These are phyloP conservation scores for Fonsecaea multimorphosa DNA, from an alignment of 2,329 filamentous ascomycete genomes.

Conservation along the genomic window DNA sequence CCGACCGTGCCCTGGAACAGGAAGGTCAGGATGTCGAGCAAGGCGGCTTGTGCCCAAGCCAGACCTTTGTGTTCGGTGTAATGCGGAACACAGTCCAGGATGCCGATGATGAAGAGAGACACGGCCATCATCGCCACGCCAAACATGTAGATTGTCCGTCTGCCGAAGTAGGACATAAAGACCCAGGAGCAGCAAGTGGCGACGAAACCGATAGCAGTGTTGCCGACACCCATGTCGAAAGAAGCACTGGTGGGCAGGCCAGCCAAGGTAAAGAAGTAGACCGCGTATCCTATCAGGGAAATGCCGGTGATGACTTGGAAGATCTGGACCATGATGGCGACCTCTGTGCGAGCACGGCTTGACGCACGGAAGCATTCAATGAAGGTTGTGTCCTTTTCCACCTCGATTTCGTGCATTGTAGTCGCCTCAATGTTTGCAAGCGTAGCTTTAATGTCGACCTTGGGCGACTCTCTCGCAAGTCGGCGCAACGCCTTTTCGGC, in stretches of 20 bases:
- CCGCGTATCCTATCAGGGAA: slow-evolving; percentile 63
- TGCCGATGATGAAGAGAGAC: slow-evolving; percentile 43
- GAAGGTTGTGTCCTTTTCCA: slow-evolving; percentile 58
- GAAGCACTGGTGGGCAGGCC: slow-evolving; percentile 45
- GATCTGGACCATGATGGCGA: slow-evolving; percentile 68
- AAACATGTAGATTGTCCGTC: slow-evolving; percentile 41
- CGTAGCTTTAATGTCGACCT: slow-evolving; percentile 36
- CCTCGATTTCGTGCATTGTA: slow-evolving; percentile 57
- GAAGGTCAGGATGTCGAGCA: slow-evolving; percentile 60
- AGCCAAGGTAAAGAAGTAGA: slow-evolving; percentile 59
- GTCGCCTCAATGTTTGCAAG: slow-evolving; percentile 50
- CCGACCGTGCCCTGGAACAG: slow-evolving; percentile 62
- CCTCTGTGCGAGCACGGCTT: slow-evolving; percentile 80
- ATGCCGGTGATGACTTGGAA: slow-evolving; percentile 58
- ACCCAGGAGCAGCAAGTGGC: slow-evolving; percentile 60
- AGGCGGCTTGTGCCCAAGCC: slow-evolving; percentile 39
- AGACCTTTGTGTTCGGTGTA: slow-evolving; percentile 39
- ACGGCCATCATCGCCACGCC: slow-evolving; percentile 63
- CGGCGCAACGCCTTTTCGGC: slow-evolving; percentile 50
- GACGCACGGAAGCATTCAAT: slow-evolving; percentile 82
- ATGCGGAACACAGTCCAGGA: slow-evolving; percentile 43
- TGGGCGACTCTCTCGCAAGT: slow-evolving; percentile 51
- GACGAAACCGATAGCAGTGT: slow-evolving; percentile 51
- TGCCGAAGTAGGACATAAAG: slow-evolving; percentile 65
- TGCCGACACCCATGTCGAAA: slow-evolving; percentile 57